A percentile compares a stretch with the other conserved stretches of the same genome.
Conservation (phyloP, 306 rosid genomes). For the Prunus mongolica region DNA sequence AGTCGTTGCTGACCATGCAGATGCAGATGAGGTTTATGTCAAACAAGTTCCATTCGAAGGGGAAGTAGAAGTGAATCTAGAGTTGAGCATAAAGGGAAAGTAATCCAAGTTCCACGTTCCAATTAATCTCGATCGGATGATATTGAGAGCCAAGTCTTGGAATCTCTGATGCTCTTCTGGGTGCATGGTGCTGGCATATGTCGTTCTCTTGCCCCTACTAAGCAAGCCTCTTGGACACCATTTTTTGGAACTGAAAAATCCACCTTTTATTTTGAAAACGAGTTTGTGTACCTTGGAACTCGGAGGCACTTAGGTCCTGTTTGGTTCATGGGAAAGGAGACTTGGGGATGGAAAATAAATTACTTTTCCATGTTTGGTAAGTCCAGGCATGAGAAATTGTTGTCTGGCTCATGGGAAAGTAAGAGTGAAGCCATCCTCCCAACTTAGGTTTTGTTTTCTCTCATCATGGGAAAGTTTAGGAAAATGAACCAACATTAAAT, state of each 20-base stretch:
- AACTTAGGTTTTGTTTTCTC: too few relatives aligned
- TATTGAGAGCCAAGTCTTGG: not conserved
- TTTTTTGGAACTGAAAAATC: not conserved
- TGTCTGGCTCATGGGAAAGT: too few relatives aligned
- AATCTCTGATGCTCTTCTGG: not conserved
- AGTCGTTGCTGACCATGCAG: slow-evolving; percentile 35
- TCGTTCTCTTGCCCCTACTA: too few relatives aligned
- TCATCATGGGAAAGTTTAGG: too few relatives aligned
- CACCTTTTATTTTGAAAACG: not conserved
- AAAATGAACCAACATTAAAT: too few relatives aligned
- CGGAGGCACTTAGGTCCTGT: not conserved
- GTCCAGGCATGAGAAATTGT: too few relatives aligned
- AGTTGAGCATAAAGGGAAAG: not conserved
- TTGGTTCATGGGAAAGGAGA: too few relatives aligned
- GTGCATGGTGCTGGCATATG: too few relatives aligned
- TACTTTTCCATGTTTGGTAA: too few relatives aligned
- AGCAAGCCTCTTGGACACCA: too few relatives aligned
- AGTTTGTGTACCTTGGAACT: not conserved
- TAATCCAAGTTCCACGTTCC: not conserved
- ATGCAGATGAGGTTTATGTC: slow-evolving; percentile 95
- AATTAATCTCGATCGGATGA: not conserved
- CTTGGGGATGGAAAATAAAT: too few relatives aligned
- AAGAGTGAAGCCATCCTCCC: too few relatives aligned
- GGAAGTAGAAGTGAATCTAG: not conserved
- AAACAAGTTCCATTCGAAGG: slow-evolving; percentile 4